phyloP scores from a whole-genome alignment of 352 stramenopile genomes.

The Pythium aristosporum region DNA sequence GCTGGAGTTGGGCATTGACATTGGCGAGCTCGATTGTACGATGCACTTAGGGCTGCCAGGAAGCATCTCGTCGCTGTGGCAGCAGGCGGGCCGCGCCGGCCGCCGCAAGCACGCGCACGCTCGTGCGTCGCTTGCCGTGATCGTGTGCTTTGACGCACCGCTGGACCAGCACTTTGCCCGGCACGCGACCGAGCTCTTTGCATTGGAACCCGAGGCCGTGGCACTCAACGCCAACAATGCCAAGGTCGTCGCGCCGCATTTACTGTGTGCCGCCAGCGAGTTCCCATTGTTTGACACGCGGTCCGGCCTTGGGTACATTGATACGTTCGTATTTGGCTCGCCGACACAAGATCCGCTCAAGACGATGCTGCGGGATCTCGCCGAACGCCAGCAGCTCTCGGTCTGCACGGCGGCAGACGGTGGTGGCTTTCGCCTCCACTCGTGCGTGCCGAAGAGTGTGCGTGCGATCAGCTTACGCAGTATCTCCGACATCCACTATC shows the following conservation, averaged over 20 bases:
- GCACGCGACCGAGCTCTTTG: conserved; percentile 66
- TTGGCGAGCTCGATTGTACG: conserved; percentile 93
- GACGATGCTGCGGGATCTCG: conserved; percentile 8
- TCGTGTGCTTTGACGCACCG: conserved; percentile 94
- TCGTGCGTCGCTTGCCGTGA: conserved; percentile 90
- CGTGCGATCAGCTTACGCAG: conserved; percentile 59
- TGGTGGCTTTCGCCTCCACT: conserved; percentile 53
- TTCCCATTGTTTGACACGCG: conserved; percentile 79
- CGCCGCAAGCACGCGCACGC: conserved; percentile 49
- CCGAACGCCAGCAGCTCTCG: conserved; percentile 20
- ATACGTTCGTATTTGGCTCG: conserved; percentile 57
- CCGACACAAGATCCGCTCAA: neutral
- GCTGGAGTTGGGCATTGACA: conserved; percentile 97
- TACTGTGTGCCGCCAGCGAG: conserved; percentile 94
- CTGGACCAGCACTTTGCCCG: conserved; percentile 92
- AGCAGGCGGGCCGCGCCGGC: conserved; percentile 95
- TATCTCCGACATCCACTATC: conserved; percentile 68
- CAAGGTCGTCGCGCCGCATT: conserved; percentile 88
- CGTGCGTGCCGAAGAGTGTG: conserved; percentile 58
- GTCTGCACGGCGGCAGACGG: conserved; percentile 18
- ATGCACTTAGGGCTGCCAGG: conserved; percentile 95
- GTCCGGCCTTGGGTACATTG: conserved; percentile 60
- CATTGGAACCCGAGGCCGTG: conserved; percentile 68
- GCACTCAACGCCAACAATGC: conserved; percentile 85
- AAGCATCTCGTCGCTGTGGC: conserved; percentile 93